phyloP scores from a whole-genome alignment of 2,329 filamentous ascomycete genomes.

The Aspergillus pseudoglaucus region DNA sequence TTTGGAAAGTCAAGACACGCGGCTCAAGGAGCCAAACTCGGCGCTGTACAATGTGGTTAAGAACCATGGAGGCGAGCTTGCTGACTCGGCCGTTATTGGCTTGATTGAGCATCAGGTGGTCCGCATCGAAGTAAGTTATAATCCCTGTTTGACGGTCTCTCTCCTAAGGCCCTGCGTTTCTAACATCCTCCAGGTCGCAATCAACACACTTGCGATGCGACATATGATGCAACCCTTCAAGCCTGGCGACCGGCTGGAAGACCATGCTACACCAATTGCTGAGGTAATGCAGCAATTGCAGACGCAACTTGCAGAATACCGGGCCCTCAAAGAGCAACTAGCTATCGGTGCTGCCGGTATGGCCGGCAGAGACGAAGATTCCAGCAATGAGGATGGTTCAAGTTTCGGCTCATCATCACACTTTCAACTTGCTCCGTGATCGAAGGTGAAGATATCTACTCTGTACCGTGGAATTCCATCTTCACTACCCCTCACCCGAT shows the following conservation, averaged over 20 bases:
- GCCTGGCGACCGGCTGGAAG: slow-evolving; percentile 56
- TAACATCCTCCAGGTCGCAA: slow-evolving; percentile 58
- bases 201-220: slow-evolving; percentile 70
- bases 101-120: slow-evolving; percentile 94
- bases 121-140: slow-evolving; percentile 74
- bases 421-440: slow-evolving; percentile 14
- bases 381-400: slow-evolving; percentile 13
- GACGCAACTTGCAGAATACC: slow-evolving; percentile 37
- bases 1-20: slow-evolving; percentile 63
- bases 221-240: slow-evolving; percentile 69
- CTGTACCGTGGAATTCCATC: slow-evolving; percentile 2
- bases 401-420: slow-evolving; percentile 25
- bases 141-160: not conserved
- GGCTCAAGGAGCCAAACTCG: slow-evolving; percentile 72
- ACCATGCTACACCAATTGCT: slow-evolving; percentile 71
- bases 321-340: slow-evolving; percentile 35
- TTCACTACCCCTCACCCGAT: slow-evolving; percentile 5
- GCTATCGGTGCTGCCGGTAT: slow-evolving; percentile 21
- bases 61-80: slow-evolving; percentile 71
- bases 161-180: not conserved
- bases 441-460: no score
- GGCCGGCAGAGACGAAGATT: slow-evolving; percentile 12
- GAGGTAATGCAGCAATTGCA: slow-evolving; percentile 48
- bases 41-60: slow-evolving; percentile 71
- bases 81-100: slow-evolving; percentile 78